A percentile compares a stretch with the other conserved stretches of the same genome.
These are phyloP conservation scores for Endocladia muricata DNA, from an alignment of 31 red algal genomes.

Conservation along the genomic window DNA sequence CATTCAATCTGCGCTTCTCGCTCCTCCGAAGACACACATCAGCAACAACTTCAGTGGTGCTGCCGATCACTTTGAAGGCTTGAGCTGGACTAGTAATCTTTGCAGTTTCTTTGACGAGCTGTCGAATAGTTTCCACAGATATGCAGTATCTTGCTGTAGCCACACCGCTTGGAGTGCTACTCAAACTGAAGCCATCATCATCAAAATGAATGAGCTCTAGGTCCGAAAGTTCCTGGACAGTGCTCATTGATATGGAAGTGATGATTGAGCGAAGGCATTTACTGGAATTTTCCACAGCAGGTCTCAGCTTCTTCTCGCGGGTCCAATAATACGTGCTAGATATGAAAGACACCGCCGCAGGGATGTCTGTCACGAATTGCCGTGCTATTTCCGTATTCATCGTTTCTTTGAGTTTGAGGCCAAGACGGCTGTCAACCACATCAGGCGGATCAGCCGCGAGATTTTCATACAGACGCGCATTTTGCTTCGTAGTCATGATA, in stretches of 20 bases:
- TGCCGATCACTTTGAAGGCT: conserved; percentile 21
- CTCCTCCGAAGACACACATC: conserved; percentile 11
- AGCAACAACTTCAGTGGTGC: conserved; percentile 5
- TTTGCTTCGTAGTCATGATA: conserved; percentile 46
- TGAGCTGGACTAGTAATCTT: conserved; percentile 18
- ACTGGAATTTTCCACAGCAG: neutral
- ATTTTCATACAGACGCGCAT: conserved; percentile 34
- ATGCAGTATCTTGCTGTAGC: conserved; percentile 37
- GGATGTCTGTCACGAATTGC: conserved; percentile 34
- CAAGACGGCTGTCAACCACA: conserved; percentile 29
- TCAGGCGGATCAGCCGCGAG: conserved; percentile 1
- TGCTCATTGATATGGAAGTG: neutral
- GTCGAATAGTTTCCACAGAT: conserved; percentile 19
- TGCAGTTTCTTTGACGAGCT: conserved; percentile 9
- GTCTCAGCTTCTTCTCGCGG: neutral
- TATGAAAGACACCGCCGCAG: neutral
- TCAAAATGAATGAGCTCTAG: conserved; percentile 34
- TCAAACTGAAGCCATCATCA: conserved; percentile 29
- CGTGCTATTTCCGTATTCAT: conserved; percentile 66
- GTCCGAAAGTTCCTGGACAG: conserved; percentile 17
- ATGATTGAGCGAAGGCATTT: neutral
- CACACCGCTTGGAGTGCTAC: conserved; percentile 13
- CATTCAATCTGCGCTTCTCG: conserved; percentile 32
- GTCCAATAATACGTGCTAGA: conserved; percentile 29
- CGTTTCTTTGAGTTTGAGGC: conserved; percentile 12